These are phyloP conservation scores for Penicillium griseofulvum DNA, from an alignment of 2,329 filamentous ascomycete genomes.

Conservation along the genomic window DNA sequence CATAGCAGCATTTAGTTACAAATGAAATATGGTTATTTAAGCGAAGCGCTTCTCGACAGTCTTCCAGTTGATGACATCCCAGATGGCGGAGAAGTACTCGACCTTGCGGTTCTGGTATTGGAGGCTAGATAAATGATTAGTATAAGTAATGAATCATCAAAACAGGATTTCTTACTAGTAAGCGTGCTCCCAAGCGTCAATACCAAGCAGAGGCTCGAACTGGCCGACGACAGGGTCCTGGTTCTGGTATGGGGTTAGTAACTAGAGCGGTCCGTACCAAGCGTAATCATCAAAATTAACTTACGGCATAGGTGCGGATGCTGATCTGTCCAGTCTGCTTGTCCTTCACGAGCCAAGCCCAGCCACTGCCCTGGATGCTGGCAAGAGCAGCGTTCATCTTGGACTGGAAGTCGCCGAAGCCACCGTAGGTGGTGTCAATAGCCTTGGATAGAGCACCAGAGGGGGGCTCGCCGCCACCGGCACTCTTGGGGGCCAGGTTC, in stretches of 20 bases:
- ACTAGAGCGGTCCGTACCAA: background rate
- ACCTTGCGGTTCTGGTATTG: slow-evolving; percentile 97
- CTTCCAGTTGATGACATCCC: slow-evolving; percentile 97
- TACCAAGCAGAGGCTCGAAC: slow-evolving; percentile 76
- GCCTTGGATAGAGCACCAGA: slow-evolving; percentile 56
- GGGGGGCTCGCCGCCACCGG: slow-evolving; percentile 63
- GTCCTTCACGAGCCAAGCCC: slow-evolving; percentile 64
- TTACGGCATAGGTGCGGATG: slow-evolving; percentile 63
- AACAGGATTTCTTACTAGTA: slow-evolving; percentile 63
- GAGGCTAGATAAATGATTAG: slow-evolving; percentile 50
- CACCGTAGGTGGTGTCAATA: slow-evolving; percentile 60
- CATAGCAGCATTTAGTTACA: slow-evolving; percentile 10
- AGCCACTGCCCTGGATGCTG: slow-evolving; percentile 64
- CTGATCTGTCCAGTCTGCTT: slow-evolving; percentile 56
- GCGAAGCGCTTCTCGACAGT: slow-evolving; percentile 74
- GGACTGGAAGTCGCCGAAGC: slow-evolving; percentile 58
- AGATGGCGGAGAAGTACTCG: slow-evolving; percentile 90
- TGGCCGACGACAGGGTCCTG: slow-evolving; percentile 86
- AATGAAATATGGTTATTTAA: slow-evolving; percentile 32
- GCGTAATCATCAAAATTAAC: slow-evolving; percentile 14
- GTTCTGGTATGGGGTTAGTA: slow-evolving; percentile 51
- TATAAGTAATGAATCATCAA: background rate
- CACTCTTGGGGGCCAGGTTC: slow-evolving; percentile 62
- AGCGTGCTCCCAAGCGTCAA: slow-evolving; percentile 95
- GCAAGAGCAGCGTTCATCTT: slow-evolving; percentile 64